Evolutionary conservation across 2,329 filamentous ascomycete genomes (phyloP), one percentile per base, ranked within the genome.

Genomic region (Xylariaceae sp.): DNA sequence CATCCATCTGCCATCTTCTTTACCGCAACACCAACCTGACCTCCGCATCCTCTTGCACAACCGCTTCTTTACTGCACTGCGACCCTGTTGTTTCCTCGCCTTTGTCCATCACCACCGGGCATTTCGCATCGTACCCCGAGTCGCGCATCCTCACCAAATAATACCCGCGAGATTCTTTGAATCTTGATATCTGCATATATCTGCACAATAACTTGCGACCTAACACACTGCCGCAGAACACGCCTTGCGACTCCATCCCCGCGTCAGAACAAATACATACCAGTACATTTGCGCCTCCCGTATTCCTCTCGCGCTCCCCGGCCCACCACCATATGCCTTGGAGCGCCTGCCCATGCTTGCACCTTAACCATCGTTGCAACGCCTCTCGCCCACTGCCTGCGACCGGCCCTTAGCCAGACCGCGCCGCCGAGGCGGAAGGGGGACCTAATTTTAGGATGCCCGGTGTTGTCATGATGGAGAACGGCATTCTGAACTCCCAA

Each of bases 401-500:
- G 48, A 37, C 19, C 42, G 42, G 36, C 23, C 23, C 43, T 37
- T 52, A 33, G 45, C 27, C 37, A 40, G 20, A 57, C 5, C 56
- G 55, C 56, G 58, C 60, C 58, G 57, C 52, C 52, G 49, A 54
- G 61, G 57, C 59, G 61, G 59, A 62, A 60, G 58, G 60, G 60
- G 59, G 56, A 56, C 55, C 37, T 58, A 65, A 51, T 54, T 55
- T 45, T 56, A 60, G 54, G 59, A 79, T 78, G 76, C 74, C 76
- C 52, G 73, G 75, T 57, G 60, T 69, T 57, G 68, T 77, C 67
- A 73, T 69, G 56, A 79, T 79, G 75, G 75, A 79, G 55, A 72
- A 73, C 66, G 74, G 74, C 64, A 67, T 65, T 60, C 70, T 72
- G 60, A 75, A 75, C 60, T 74, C 74, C 55, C 67, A 69, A 59